Evolutionary conservation across 2,329 filamentous ascomycete genomes (phyloP), one percentile per base, ranked within the genome.

Genomic region (Plectosphaerella plurivora): DNA sequence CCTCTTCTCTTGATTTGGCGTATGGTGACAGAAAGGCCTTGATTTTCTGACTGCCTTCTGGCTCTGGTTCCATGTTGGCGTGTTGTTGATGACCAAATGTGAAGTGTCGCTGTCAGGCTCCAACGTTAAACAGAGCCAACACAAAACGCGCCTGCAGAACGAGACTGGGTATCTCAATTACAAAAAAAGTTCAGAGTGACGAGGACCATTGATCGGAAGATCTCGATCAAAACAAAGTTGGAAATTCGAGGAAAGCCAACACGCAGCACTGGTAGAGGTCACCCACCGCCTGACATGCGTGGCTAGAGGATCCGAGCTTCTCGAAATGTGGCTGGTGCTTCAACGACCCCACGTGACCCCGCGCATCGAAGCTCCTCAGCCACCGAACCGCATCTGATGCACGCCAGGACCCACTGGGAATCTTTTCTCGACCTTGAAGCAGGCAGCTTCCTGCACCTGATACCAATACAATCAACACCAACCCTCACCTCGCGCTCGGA

Each of bases 1-100:
- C 73, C 58, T 86, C 79, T 53, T 84, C 80, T 24, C 81, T 75
- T 25, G 78, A 74, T 49, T 79, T 81, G 52, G 85, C 70, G 55
- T 75, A 83, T 5, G 78, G 76, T 35, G 72, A 68, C 20, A 87
- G 70, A 16, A 65, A 68, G 41, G 68, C 65, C 51, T 75, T 71
- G 35, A 79, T 64, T 35, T 65, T 65, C 47, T 69, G 61, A 14
- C 74, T 52, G 12, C 63, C 61, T 15, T 75, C 69, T 18, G 68
- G 53, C 28, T 69, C 51, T 56, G 63, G 57, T 14, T 59, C 61
- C 60, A 64, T 65, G n/a, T 15, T 33, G 11, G 33, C 20, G 22
- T 20, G 3, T 20, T 35, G 47, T 35, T 33, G 28, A 33, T 24
- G 5, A 5, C 22, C 22, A 5, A 5, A 22, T 22, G 22, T 22